Evolutionary conservation across 768 basidiomycete genomes (phyloP), one percentile per base, ranked within the genome.

Genomic region (Pleurotus giganteus): DNA sequence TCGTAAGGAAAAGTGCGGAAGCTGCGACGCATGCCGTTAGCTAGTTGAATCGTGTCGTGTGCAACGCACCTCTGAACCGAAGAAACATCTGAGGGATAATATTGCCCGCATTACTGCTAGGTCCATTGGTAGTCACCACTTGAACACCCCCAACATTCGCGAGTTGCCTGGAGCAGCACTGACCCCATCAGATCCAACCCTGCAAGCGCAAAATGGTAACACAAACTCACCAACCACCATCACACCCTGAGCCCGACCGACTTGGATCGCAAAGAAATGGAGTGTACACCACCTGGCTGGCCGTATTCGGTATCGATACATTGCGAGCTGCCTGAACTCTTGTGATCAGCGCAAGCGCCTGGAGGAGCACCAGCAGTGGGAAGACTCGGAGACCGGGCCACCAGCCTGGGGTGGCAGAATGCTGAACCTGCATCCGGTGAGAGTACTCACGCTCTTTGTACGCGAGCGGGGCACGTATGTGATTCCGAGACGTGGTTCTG

Each of bases 51-150:
- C 4, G 13, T 15, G 23, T 34, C 19, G 29, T 32, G n/a, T n/a
- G 19, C 1, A 27, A 58, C 68, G 52, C 59, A 82, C 83, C 83
- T 70, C 71, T 72, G 66, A 84, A 82, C 28, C 68, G 71, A 53
- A 85, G 63, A 61, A 84, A 85, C 69, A 84, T 70, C 55, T 85
- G 84, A 1, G 82, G 83, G 55, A 82, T 65, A 34, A 81, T 71
- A 53, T 75, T 65, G 19, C 65, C 72, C 13, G 74, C 67, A 36
- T 65, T 66, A 34, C 72, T 61, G 59, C 71, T 69, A 4, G 80
- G 77, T 1, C 83, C 82, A 41, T 65, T 57, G 17, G 80, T 78
- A 32, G 73, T 69, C 23, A 74, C 66, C 29, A 67, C 54, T 6
- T 61, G 55, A 29, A 54, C 45, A 19, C 61, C 64, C 52, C 60